Evolutionary conservation across 805 yeast genomes (phyloP).

Genomic region (Zygosaccharomyces gambellarensis): DNA sequence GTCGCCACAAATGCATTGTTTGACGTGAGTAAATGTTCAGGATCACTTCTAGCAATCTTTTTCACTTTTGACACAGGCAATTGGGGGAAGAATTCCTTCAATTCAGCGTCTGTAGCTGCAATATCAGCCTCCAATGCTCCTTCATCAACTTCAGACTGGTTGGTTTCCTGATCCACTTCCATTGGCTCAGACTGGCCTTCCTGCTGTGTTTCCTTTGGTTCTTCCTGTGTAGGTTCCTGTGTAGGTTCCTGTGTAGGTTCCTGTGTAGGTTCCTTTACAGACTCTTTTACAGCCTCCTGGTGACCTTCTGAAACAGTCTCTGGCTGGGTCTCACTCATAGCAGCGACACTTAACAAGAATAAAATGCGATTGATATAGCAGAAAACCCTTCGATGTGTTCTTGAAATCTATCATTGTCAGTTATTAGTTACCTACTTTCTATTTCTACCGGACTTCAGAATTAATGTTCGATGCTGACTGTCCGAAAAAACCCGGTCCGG

Average conservation of each 20-base stretch:
- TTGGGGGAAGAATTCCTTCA: constrained; percentile 15
- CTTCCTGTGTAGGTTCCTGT: background rate
- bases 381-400: background rate
- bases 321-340: background rate
- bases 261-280: background rate
- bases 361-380: background rate
- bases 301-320: background rate
- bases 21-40: constrained; percentile 22
- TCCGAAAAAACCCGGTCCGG: background rate
- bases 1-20: constrained; percentile 25
- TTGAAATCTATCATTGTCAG: background rate
- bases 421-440: background rate
- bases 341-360: background rate
- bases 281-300: too few species aligned
- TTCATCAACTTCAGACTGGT: background rate
- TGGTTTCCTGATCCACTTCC: constrained; percentile 8
- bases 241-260: background rate
- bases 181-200: constrained; percentile 1
- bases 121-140: background rate
- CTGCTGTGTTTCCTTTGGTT: background rate
- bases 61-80: constrained; percentile 26
- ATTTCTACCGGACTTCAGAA: background rate
- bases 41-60: constrained; percentile 25
- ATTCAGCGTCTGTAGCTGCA: constrained; percentile 1
- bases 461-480: background rate